Evolutionary conservation across 768 basidiomycete genomes (phyloP).

Genomic region (Bullera alba): DNA sequence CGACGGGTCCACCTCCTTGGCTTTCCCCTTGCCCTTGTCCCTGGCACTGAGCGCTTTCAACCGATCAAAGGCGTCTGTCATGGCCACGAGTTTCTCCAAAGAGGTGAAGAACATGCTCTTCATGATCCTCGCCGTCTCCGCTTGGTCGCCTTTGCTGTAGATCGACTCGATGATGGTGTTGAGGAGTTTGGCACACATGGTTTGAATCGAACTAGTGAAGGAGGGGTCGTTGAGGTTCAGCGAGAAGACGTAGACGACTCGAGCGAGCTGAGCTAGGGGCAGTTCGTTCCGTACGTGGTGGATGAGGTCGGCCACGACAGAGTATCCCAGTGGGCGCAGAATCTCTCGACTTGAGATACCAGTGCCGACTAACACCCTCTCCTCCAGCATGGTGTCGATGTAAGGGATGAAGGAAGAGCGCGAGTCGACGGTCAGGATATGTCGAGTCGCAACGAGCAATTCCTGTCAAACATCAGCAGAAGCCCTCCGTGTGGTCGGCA

Average conservation of each 20-base stretch:
- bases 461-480: constrained; percentile 54
- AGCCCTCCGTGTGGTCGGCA: neutral
- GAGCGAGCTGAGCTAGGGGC: constrained; percentile 63
- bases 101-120: constrained; percentile 71
- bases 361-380: constrained; percentile 77
- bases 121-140: constrained; percentile 64
- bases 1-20: constrained; percentile 42
- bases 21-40: constrained; percentile 43
- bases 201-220: constrained; percentile 71
- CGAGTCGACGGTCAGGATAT: constrained; percentile 72
- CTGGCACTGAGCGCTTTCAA: constrained; percentile 28
- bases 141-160: constrained; percentile 62
- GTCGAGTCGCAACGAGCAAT: constrained; percentile 82
- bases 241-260: constrained; percentile 76
- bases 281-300: constrained; percentile 84
- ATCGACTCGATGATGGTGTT: constrained; percentile 81
- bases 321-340: constrained; percentile 72
- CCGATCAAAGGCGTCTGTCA: constrained; percentile 51
- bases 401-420: constrained; percentile 70
- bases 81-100: constrained; percentile 73
- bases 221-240: constrained; percentile 82
- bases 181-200: constrained; percentile 85
- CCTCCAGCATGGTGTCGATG: constrained; percentile 83
- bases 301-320: constrained; percentile 83
- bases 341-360: constrained; percentile 78